Conservation (phyloP, 208 protist genomes). For the Leishmania mexicana region DNA sequence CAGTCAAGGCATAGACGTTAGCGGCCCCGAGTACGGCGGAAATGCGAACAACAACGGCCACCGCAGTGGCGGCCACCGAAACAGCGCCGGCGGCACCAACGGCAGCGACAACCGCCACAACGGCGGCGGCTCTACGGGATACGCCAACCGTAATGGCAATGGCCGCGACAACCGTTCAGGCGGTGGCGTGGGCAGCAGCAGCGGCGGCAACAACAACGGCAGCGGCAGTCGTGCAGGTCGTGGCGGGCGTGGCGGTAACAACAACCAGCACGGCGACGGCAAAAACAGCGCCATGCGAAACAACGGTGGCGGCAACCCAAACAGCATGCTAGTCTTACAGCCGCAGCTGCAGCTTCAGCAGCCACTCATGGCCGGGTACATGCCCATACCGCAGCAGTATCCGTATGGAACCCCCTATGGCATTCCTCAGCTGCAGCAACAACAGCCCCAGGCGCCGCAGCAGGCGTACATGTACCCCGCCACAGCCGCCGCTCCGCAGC, state of each 20-base stretch:
- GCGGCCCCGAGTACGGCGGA: slow-evolving; percentile 41
- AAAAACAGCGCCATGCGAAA: slow-evolving; percentile 27
- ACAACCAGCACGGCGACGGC: slow-evolving; percentile 20
- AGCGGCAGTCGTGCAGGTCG: slow-evolving; percentile 11
- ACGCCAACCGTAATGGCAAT: slow-evolving; percentile 12
- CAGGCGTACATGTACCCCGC: slow-evolving; percentile 6
- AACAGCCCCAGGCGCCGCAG: slow-evolving; percentile 10
- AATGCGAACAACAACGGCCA: slow-evolving; percentile 28
- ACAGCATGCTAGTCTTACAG: slow-evolving; percentile 13
- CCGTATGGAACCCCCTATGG: slow-evolving; percentile 10
- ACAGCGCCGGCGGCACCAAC: slow-evolving; percentile 2
- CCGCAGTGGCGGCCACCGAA: slow-evolving; percentile 12
- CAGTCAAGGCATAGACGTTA: slow-evolving; percentile 38
- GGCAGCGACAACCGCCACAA: slow-evolving; percentile 19
- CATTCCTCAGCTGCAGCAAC: slow-evolving; percentile 14
- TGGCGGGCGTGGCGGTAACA: slow-evolving; percentile 17
- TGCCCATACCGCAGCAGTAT: slow-evolving; percentile 17
- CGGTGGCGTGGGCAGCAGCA: slow-evolving; percentile 4
- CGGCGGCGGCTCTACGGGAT: not conserved
- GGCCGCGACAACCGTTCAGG: slow-evolving; percentile 13
- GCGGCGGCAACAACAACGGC: slow-evolving; percentile 26
- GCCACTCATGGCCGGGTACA: slow-evolving; percentile 9
- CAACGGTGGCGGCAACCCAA: slow-evolving; percentile 25
- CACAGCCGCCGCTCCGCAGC: not conserved
- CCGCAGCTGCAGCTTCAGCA: slow-evolving; percentile 18